Percentiles rank a stretch among this genome's conserved stretches.
phyloP scores from a whole-genome alignment of 768 basidiomycete genomes.

The Tulasnella sp. region DNA sequence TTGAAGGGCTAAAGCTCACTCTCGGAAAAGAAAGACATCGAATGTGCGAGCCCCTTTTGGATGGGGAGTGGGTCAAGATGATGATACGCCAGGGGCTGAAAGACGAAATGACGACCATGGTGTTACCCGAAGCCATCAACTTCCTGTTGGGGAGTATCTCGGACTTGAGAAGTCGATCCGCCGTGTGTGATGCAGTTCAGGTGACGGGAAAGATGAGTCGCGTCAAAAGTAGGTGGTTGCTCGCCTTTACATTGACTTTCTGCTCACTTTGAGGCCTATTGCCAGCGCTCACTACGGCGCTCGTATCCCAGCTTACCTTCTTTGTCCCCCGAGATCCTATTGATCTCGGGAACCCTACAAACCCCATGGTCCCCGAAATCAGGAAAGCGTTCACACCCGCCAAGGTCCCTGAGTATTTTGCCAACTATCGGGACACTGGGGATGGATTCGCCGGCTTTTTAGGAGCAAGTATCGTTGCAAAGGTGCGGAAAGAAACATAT shows the following conservation, averaged over 20 bases:
- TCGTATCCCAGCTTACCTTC: conserved; percentile 66
- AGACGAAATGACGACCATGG: conserved; percentile 36
- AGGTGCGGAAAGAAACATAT: conserved; percentile 47
- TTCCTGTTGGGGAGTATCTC: conserved; percentile 38
- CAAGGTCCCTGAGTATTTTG: conserved; percentile 82
- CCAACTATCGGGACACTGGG: conserved; percentile 82
- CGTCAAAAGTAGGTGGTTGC: conserved; percentile 57
- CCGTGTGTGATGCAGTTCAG: conserved; percentile 73
- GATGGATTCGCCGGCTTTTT: conserved; percentile 78
- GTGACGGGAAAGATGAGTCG: conserved; percentile 75
- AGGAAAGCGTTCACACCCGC: conserved; percentile 60
- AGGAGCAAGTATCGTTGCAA: conserved; percentile 79
- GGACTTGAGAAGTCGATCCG: conserved; percentile 63
- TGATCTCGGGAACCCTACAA: conserved; percentile 36
- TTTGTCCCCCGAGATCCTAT: conserved; percentile 57
- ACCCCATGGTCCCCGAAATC: conserved; percentile 44
- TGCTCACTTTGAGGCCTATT: conserved; percentile 25
- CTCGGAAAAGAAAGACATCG: conserved; percentile 85
- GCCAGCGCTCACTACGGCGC: conserved; percentile 59
- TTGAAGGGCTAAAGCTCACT: conserved; percentile 53
- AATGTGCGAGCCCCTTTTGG: conserved; percentile 87
- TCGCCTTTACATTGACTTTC: neutral
- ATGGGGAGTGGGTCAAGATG: conserved; percentile 43
- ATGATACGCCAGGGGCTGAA: conserved; percentile 18
- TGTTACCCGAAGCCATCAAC: conserved; percentile 67